A percentile compares a stretch with the other conserved stretches of the same genome.
phyloP scores from a whole-genome alignment of 2,329 filamentous ascomycete species.

The Penicillium brevicompactum region DNA sequence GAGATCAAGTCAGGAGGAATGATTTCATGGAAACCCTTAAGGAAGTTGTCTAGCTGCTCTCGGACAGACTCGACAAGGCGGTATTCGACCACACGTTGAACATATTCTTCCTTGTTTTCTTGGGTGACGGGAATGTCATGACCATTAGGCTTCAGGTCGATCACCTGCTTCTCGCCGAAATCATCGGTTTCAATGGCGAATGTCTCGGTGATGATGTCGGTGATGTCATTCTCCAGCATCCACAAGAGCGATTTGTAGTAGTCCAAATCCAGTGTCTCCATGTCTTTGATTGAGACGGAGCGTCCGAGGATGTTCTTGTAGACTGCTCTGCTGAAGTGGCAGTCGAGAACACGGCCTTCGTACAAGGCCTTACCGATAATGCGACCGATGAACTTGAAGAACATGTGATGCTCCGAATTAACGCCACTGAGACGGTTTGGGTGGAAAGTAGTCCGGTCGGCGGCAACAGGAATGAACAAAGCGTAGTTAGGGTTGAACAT shows the following conservation, averaged over 20 bases:
- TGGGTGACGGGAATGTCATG: slow-evolving; percentile 92
- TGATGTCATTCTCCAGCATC: slow-evolving; percentile 99
- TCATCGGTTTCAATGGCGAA: slow-evolving; percentile 93
- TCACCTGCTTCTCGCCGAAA: slow-evolving; percentile 84
- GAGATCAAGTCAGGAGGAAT: slow-evolving; percentile 91
- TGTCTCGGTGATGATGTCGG: slow-evolving; percentile 93
- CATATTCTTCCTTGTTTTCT: slow-evolving; percentile 98
- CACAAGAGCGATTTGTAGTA: slow-evolving; percentile 98
- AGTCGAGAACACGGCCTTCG: slow-evolving; percentile 92
- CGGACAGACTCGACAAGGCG: slow-evolving; percentile 88
- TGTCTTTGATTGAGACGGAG: slow-evolving; percentile 95
- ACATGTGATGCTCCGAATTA: slow-evolving; percentile 93
- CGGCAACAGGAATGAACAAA: slow-evolving; percentile 93
- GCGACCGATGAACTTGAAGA: slow-evolving; percentile 99
- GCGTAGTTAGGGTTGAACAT: slow-evolving; percentile 99
- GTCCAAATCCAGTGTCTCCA: slow-evolving; percentile 97
- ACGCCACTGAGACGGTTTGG: slow-evolving; percentile 91
- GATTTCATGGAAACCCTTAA: slow-evolving; percentile 94
- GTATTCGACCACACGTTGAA: slow-evolving; percentile 91
- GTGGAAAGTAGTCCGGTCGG: slow-evolving; percentile 97
- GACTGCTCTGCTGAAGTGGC: slow-evolving; percentile 97
- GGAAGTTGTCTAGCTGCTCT: slow-evolving; percentile 90
- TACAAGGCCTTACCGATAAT: slow-evolving; percentile 98
- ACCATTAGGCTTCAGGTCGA: slow-evolving; percentile 85
- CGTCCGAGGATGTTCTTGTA: slow-evolving; percentile 98